Percentiles rank a stretch among this genome's conserved stretches.
These are phyloP conservation scores for Epichloe hybrida DNA, from an alignment of 2,329 filamentous ascomycete species.

Conservation along the genomic window DNA sequence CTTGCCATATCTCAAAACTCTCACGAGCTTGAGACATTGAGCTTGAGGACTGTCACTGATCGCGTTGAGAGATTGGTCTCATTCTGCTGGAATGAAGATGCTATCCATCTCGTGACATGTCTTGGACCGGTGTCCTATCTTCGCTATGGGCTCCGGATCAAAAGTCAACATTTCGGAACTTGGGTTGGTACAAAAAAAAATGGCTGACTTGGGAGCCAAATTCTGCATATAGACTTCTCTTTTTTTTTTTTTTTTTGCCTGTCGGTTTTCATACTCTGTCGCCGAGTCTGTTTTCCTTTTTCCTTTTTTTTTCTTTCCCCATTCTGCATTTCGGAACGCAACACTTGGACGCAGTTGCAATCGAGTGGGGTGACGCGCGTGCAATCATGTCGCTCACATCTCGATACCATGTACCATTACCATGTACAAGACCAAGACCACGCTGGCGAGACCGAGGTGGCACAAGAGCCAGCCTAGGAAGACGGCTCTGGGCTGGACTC, in stretches of 20 bases:
- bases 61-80: background rate
- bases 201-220: background rate
- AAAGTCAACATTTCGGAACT: background rate
- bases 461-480: conserved; percentile 10
- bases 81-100: conserved; percentile 17
- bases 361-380: background rate
- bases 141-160: background rate
- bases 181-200: background rate
- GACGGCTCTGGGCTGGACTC: conserved; percentile 18
- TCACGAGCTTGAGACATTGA: conserved; percentile 6
- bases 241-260: background rate
- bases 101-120: conserved; percentile 15
- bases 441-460: conserved; percentile 9
- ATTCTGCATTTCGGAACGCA: conserved; percentile 1
- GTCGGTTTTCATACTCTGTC: background rate
- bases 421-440: conserved; percentile 12
- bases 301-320: background rate
- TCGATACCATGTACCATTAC: conserved; percentile 10
- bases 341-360: background rate
- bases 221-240: background rate
- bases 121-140: conserved; percentile 11
- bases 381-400: background rate
- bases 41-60: conserved; percentile 2
- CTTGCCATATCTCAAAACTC: conserved; percentile 9
- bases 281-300: conserved; percentile 2